Evolutionary conservation across 345 rosid genomes (phyloP).

Genomic region (Carallia pectinifolia): DNA sequence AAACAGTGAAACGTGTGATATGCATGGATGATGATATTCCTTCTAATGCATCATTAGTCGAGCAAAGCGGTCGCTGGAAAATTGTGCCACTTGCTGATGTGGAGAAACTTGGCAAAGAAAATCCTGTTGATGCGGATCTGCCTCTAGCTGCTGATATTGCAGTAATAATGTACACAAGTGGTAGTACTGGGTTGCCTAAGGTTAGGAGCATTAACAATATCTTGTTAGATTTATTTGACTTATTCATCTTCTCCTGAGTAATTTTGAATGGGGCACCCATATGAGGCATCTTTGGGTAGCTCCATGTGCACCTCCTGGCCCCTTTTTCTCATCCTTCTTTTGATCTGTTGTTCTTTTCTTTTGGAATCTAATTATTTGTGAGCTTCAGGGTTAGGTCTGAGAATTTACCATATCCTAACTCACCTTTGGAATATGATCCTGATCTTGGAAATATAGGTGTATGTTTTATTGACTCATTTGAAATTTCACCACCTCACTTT

Average conservation of each 20-base stretch:
- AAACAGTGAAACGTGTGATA: conserved; percentile 75
- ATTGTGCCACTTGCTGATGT: conserved; percentile 59
- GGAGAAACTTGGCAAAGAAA: conserved; percentile 70
- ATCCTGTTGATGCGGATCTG: conserved; percentile 61
- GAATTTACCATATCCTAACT: no score
- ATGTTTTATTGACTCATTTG: neutral
- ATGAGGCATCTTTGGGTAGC: neutral
- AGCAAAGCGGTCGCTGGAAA: conserved; percentile 55
- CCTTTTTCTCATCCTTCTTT: neutral
- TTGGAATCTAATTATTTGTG: neutral
- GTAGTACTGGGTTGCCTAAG: conserved; percentile 98
- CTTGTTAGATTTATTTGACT: neutral
- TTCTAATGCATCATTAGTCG: conserved; percentile 42
- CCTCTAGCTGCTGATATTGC: conserved; percentile 84
- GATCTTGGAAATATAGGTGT: neutral
- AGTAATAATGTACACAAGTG: conserved; percentile 99
- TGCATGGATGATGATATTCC: conserved; percentile 84
- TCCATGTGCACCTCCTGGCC: neutral
- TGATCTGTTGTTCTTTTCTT: neutral
- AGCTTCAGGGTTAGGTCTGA: neutral
- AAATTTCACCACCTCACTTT: neutral
- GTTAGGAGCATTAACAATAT: conserved; percentile 37
- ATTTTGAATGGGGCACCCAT: neutral
- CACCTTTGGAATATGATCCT: no score
- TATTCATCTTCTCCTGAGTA: conserved; percentile 1